Percentiles rank a stretch among this genome's conserved stretches.
Evolutionary conservation across 139 green algal genomes (phyloP).

Genomic region (Trebouxia sp.): DNA sequence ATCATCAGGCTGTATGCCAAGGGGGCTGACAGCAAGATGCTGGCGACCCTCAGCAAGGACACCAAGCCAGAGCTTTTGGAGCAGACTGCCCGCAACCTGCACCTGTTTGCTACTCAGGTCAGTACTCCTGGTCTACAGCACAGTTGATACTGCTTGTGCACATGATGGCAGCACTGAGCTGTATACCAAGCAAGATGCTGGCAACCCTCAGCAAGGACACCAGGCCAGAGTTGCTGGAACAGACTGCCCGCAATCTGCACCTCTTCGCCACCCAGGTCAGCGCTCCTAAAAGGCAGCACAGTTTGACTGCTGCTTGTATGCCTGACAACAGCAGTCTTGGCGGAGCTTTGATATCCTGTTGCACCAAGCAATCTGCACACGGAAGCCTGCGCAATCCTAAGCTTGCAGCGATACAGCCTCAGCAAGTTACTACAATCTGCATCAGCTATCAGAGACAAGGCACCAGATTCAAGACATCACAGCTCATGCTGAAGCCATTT

Average conservation of each 20-base stretch:
- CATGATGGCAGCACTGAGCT: constrained; percentile 57
- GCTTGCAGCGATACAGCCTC: too few relatives aligned
- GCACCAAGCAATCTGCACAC: too few relatives aligned
- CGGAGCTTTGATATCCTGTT: too few relatives aligned
- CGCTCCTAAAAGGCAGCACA: too few relatives aligned
- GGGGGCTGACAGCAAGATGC: constrained; percentile 44
- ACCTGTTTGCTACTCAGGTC: constrained; percentile 46
- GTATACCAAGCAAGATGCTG: constrained; percentile 57
- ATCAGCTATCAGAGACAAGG: too few relatives aligned
- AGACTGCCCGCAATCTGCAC: constrained; percentile 38
- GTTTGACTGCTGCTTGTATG: too few relatives aligned
- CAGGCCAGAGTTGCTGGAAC: not conserved
- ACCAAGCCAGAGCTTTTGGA: not conserved
- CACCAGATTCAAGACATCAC: too few relatives aligned
- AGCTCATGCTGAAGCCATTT: too few relatives aligned
- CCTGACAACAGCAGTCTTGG: constrained; percentile 49
- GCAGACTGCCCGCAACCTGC: constrained; percentile 36
- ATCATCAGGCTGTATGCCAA: constrained; percentile 65
- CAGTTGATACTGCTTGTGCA: too few relatives aligned
- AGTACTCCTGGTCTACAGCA: too few relatives aligned
- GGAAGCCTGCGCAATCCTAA: too few relatives aligned
- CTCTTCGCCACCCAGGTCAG: constrained; percentile 46
- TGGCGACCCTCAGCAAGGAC: constrained; percentile 26
- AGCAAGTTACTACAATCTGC: too few relatives aligned
- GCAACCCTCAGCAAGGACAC: constrained; percentile 23